Percentiles rank a stretch among this genome's conserved stretches.
phyloP scores from a whole-genome alignment of 371 early-diverging fungal species.

The Mucor indicus region DNA sequence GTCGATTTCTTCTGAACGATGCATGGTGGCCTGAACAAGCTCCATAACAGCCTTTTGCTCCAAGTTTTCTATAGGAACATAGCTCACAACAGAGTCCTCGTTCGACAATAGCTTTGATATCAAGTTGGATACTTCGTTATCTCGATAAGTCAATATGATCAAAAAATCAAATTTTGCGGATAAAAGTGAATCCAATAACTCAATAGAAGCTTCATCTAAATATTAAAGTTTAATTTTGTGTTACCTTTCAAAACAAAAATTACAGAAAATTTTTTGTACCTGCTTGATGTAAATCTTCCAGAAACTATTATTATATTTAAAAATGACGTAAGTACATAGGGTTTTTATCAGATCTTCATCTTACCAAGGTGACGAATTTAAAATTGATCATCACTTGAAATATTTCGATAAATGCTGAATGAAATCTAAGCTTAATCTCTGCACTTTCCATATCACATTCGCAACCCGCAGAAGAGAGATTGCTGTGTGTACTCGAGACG shows the following conservation, averaged over 20 bases:
- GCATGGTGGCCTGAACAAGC: constrained; percentile 39
- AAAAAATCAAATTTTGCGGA: constrained; percentile 37
- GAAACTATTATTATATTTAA: constrained; percentile 27
- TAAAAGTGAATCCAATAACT: constrained; percentile 38
- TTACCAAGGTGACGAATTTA: constrained; percentile 48
- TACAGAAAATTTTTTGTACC: constrained; percentile 20
- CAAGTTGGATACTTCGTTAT: constrained; percentile 16
- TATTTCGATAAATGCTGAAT: constrained; percentile 45
- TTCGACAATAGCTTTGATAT: constrained; percentile 23
- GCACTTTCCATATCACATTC: constrained; percentile 34
- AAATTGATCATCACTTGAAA: constrained; percentile 46
- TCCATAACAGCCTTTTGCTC: constrained; percentile 38
- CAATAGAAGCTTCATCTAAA: constrained; percentile 47
- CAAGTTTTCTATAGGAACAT: constrained; percentile 37
- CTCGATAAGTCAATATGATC: constrained; percentile 39
- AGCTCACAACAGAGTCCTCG: constrained; percentile 29
- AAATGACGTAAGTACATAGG: not conserved
- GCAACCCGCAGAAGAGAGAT: constrained; percentile 3
- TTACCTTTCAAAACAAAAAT: not conserved
- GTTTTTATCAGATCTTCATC: not conserved
- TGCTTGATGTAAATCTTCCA: constrained; percentile 55
- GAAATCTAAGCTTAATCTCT: constrained; percentile 42
- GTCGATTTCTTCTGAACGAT: constrained; percentile 38
- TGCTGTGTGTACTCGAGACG: not conserved
- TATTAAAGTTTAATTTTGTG: not conserved